A percentile compares a stretch with the other conserved stretches of the same genome.
Evolutionary conservation across 2,329 filamentous ascomycete genomes (phyloP).

Genomic region (Macrophomina phaseolina): DNA sequence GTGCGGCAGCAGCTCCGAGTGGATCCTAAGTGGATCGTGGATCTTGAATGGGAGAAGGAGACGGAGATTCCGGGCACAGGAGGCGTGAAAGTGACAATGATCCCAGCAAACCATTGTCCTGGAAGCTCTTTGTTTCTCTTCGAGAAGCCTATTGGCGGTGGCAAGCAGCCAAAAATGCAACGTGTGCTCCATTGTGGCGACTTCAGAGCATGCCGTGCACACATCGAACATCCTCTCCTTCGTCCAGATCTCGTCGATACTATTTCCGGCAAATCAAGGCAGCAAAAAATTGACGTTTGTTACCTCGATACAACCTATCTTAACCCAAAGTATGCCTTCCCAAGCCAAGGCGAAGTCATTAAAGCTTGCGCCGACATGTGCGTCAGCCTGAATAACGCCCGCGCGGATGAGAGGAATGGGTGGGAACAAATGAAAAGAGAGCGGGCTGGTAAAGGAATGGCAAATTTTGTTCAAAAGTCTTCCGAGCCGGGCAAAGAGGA

Average conservation of each 20-base stretch:
- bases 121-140: slow-evolving; percentile 94
- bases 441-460: slow-evolving; percentile 64
- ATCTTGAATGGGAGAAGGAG: slow-evolving; percentile 82
- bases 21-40: slow-evolving; percentile 81
- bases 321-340: slow-evolving; percentile 94
- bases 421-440: slow-evolving; percentile 64
- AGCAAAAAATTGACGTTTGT: slow-evolving; percentile 92
- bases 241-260: slow-evolving; percentile 75
- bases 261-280: slow-evolving; percentile 71
- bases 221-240: slow-evolving; percentile 81
- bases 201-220: slow-evolving; percentile 86
- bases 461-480: slow-evolving; percentile 63
- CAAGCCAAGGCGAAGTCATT: slow-evolving; percentile 86
- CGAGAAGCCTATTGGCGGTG: slow-evolving; percentile 73
- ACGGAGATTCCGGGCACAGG: slow-evolving; percentile 81
- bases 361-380: slow-evolving; percentile 87
- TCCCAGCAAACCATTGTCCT: slow-evolving; percentile 94
- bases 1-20: slow-evolving; percentile 86
- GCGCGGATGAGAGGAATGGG: slow-evolving; percentile 60
- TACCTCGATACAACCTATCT: slow-evolving; percentile 98
- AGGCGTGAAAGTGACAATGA: slow-evolving; percentile 89
- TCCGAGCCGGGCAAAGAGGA: slow-evolving; percentile 35
- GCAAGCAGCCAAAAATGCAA: slow-evolving; percentile 66
- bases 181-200: slow-evolving; percentile 94
- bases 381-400: slow-evolving; percentile 73